Base-by-base conservation (phyloP, 371 early-diverging fungal species). In the Smittium mucronatum region DNA sequence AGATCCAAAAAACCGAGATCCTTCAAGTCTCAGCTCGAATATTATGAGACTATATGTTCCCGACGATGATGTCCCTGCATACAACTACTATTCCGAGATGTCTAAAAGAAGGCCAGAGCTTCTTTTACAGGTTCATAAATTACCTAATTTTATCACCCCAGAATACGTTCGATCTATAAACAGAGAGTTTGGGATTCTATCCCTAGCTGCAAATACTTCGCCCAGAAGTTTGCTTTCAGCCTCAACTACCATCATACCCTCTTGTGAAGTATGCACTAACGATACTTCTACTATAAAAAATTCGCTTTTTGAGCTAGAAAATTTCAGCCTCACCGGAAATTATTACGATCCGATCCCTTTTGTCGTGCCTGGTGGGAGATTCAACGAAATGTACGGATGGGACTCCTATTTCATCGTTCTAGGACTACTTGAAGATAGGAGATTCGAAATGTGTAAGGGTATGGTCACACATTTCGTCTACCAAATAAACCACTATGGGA, bases 301-400 rank as follows among this genome's bases (percentile, higher is more conserved):
- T 21, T 5, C 47, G 21, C 5, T 11, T 5, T 5, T 21, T 47
- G 21, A 11, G 5, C 21, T 47, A 5, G 21, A 47, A 5, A 47
- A 47, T 47, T 21, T 11, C 5, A 47, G 47, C 21, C 76, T 82
- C 57, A 88, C 87, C 0, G 77, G 80, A 2, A 21, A 26, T 11
- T 26, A 35, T 8, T 75, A 87, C 64, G 78, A 79, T 16, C 95
- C 95, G 2, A 88, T 90, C 21, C 94, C 94, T 0, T 98, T 96
- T 76, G 92, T 94, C 8, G 97, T 98, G 0, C 98, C 97, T 0
- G 98, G 98, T 36, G 98, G 98, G 2, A 84, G 98, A 0, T 98
- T 97, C 81, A 98, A 97, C 77, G 98, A 98, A 81, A 94, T 94
- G 92, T 98, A 98, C 75, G 97, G 97, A 0, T 97, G 97, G 98